Evolutionary conservation across 108 stramenopile genomes (phyloP), one percentile per base, ranked within the genome.

Genomic region (Nitzschia sp.): DNA sequence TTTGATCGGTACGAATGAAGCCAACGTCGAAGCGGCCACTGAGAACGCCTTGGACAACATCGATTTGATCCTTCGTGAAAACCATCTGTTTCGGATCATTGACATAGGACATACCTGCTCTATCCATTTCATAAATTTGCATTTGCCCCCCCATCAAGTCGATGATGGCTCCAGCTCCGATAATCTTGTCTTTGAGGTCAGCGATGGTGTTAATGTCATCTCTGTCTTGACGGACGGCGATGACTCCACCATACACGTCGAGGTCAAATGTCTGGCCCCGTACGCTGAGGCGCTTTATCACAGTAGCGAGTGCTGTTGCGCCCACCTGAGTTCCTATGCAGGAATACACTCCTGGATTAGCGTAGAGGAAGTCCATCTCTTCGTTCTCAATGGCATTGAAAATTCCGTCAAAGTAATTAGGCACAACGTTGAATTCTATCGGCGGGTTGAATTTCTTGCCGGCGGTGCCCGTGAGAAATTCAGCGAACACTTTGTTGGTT

Each of bases 11-110:
- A 48, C 74, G 69, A 13, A 76, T 51, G 55, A 80, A 80, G 9
- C 79, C 79, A 24, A 76, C 74, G 34, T 80, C 79, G 32, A 70
- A 80, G 5, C 59, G n/a, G 13, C 75, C 74, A 29, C 26, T 28
- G 26, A 80, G 25, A 5, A 80, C 70, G 28, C 79, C 79, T 1
- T 60, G 51, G 2, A 80, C 79, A 26, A 80, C 61, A 18, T 71
- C 30, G 23, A n/a, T 31, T 49, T 80, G 74, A 46, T 75, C 64
- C 23, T 32, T 35, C 5, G 75, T 74, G 46, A 80, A 80, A 0
- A 80, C 70, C 15, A 80, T 5, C 54, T 75, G 74, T 28, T 51
- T 54, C 0, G 75, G 74, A 42, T 62, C 79, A 30, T 75, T 66
- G 18, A 80, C 30, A 54, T 72, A 72, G 32, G 48, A 42, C 32